Evolutionary conservation across 257 asterid species (phyloP), one percentile per base, ranked within the genome.

Genomic region (Scutellaria barbata): DNA sequence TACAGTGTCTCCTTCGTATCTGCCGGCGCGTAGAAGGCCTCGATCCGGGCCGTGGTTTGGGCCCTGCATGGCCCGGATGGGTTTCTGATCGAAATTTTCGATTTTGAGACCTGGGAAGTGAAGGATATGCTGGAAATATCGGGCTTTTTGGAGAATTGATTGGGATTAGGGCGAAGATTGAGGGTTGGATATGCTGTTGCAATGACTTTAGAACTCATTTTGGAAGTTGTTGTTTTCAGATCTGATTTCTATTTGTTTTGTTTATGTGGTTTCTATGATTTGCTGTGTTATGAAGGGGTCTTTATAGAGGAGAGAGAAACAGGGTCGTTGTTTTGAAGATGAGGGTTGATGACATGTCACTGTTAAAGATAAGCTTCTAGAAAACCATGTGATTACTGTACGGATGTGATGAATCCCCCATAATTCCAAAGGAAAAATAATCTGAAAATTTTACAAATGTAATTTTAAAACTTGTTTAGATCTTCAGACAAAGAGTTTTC

Each of bases 1-100:
- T 87, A 87, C 69, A 85, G 79, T n/a, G 84, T 65, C 78, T 76
- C 90, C 53, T 39, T 13, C 9, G 56, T 58, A 33, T 65, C 53
- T 12, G 75, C 14, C 37, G 80, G 84, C 0, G 81, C 61, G 58
- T 79, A 80, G 13, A 37, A 35, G 12, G 80, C 80, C 22, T 30
- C n/a, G 0, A 68, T 8, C 4, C 78, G 74, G 57, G 83, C 74
- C 74, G 59, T 10, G 63, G 63, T 10, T 5, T 80, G 73, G 68
- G 62, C 4, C 43, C 76, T 65, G 22, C 22, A 0, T 2, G 65
- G 30, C 59, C 77, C 63, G 52, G 50, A 6, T 7, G 69, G 46
- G 52, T 48, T 59, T 63, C 22, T 45, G 40, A 40, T 5, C 5
- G 71, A 61, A 25, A 37, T 17, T 55, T 70, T 74, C 5, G 87